phyloP scores from a whole-genome alignment of 140 eudicot species.

The Bidens hawaiensis region DNA sequence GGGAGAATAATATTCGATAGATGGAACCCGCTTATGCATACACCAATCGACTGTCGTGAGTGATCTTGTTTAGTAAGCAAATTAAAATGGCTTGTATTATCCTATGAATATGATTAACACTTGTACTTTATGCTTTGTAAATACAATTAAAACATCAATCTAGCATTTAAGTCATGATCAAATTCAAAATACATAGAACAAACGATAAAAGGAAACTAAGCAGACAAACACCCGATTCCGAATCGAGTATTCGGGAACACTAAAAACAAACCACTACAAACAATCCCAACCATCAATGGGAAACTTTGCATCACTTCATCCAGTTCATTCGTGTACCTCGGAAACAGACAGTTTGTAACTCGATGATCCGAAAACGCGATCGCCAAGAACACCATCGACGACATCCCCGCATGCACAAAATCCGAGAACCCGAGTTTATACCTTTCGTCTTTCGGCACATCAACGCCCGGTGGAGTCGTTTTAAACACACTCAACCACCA shows the following conservation, averaged over 20 bases:
- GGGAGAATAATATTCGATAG: constrained; percentile 88
- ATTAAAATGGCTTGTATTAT: constrained; percentile 8
- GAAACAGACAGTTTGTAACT: constrained; percentile 69
- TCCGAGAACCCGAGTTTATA: constrained; percentile 56
- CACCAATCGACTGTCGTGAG: constrained; percentile 42
- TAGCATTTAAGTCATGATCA: neutral
- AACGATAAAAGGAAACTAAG: constrained; percentile 23
- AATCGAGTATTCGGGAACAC: constrained; percentile 79
- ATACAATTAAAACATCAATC: neutral
- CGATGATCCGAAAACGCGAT: constrained; percentile 87
- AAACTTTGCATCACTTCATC: constrained; percentile 93
- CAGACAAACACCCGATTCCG: constrained; percentile 84
- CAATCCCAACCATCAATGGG: constrained; percentile 84
- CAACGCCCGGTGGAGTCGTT: constrained; percentile 35
- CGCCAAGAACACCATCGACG: constrained; percentile 71
- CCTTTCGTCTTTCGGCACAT: constrained; percentile 77
- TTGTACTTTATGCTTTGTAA: constrained; percentile 12
- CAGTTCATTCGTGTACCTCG: constrained; percentile 63
- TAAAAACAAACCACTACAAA: constrained; percentile 83
- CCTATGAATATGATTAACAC: neutral
- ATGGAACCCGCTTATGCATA: constrained; percentile 76
- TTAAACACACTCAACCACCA: too few species aligned
- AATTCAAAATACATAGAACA: neutral
- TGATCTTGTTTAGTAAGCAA: constrained; percentile 17
- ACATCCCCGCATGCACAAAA: constrained; percentile 80